phyloP scores from a whole-genome alignment of 257 asterid genomes.

The Solanum raphanifolium region DNA sequence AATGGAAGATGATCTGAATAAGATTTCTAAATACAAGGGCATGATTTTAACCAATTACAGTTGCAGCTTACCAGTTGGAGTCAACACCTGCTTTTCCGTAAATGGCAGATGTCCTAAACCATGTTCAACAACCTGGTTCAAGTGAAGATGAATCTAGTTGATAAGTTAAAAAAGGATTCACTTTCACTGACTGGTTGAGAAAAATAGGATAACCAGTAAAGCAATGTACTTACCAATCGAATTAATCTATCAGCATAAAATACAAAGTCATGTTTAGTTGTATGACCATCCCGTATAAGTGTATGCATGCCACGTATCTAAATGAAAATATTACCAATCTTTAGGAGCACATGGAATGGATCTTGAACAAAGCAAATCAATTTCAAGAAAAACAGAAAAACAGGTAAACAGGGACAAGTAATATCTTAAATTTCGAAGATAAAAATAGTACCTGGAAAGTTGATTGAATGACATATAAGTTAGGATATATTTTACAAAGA shows the following conservation, averaged over 20 bases:
- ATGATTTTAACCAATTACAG: neutral
- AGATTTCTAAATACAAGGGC: neutral
- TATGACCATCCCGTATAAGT: conserved; percentile 91
- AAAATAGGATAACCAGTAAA: neutral
- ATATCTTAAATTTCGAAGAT: neutral
- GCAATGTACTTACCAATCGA: conserved; percentile 59
- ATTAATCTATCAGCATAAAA: conserved; percentile 90
- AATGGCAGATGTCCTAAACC: conserved; percentile 99
- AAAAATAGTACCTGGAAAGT: conserved; percentile 78
- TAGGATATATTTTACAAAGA: conserved; percentile 97
- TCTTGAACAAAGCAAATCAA: neutral
- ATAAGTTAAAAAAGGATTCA: conserved; percentile 6
- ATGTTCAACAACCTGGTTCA: conserved; percentile 88
- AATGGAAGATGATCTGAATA: neutral
- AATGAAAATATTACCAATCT: conserved; percentile 15
- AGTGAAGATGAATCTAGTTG: conserved; percentile 4
- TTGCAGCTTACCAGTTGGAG: conserved; percentile 84
- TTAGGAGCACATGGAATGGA: neutral
- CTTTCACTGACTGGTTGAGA: neutral
- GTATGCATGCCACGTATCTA: conserved; percentile 99
- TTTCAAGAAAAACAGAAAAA: neutral
- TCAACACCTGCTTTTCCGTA: conserved; percentile 91
- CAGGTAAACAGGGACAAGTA: neutral
- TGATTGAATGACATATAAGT: conserved; percentile 85
- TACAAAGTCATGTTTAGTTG: conserved; percentile 86